A percentile compares a stretch with the other conserved stretches of the same genome.
Conservation (phyloP, 129 eudicot genomes). For the Artemisia annua region DNA sequence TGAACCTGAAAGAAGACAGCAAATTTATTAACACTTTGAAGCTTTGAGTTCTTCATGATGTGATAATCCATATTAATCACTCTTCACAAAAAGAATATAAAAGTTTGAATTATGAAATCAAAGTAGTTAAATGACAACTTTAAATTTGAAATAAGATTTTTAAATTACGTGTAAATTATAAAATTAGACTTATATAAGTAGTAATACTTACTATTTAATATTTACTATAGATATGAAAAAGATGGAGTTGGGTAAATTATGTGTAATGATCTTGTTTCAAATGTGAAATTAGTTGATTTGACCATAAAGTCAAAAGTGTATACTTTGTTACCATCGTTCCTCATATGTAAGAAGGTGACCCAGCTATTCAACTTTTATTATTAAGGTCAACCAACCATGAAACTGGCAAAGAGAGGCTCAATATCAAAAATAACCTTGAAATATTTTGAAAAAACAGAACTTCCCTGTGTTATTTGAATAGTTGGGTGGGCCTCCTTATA, state of each 20-base stretch:
- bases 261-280: background rate
- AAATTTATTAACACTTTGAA: conserved; percentile 16
- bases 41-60: background rate
- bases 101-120: conserved; percentile 18
- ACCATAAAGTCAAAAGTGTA: background rate
- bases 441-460: too few species aligned
- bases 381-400: too few species aligned
- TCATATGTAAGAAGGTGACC: too few species aligned
- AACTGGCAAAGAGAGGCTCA: too few species aligned
- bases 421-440: too few species aligned
- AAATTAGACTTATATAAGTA: background rate
- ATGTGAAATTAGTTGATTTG: background rate
- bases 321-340: too few species aligned
- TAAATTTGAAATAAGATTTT: background rate
- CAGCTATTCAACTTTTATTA: too few species aligned
- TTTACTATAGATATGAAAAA: too few species aligned
- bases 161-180: background rate
- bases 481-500: too few species aligned
- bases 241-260: conserved; percentile 15
- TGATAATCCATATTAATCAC: conserved; percentile 6
- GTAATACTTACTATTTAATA: too few species aligned
- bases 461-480: too few species aligned
- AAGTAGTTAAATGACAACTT: conserved; percentile 9
- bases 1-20: conserved; percentile 31
- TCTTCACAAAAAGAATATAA: conserved; percentile 9